Evolutionary conservation across 768 basidiomycete species (phyloP).

Genomic region (Tremella yokohamensis): DNA sequence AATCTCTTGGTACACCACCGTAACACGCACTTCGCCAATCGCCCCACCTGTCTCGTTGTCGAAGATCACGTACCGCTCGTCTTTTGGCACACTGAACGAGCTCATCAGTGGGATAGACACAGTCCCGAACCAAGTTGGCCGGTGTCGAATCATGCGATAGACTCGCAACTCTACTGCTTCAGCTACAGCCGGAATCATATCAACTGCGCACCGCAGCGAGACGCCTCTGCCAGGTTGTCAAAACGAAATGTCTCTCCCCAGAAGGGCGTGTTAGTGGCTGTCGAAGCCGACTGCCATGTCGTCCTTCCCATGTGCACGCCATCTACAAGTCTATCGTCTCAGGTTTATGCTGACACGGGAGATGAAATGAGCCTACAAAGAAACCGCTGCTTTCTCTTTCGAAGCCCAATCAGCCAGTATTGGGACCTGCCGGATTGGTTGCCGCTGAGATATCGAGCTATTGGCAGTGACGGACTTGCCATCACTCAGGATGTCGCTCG

Average conservation of each 20-base stretch:
- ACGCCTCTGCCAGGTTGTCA: slow-evolving; percentile 15
- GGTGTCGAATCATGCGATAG: slow-evolving; percentile 1
- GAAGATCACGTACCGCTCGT: slow-evolving; percentile 23
- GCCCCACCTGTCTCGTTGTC: slow-evolving; percentile 4
- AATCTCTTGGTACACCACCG: slow-evolving; percentile 11
- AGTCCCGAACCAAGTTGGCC: slow-evolving; percentile 11
- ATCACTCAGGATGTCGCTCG: slow-evolving; percentile 1
- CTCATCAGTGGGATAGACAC: slow-evolving; percentile 14
- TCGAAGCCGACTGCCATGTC: slow-evolving; percentile 19
- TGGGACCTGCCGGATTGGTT: not conserved
- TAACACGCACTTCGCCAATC: slow-evolving; percentile 21
- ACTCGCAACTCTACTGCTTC: slow-evolving; percentile 10
- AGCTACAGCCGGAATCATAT: not conserved
- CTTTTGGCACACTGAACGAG: slow-evolving; percentile 8
- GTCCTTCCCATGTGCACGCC: slow-evolving; percentile 12
- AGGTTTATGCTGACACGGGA: not conserved
- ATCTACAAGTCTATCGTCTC: slow-evolving; percentile 11
- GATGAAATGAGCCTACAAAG: not conserved
- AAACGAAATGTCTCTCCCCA: slow-evolving; percentile 24
- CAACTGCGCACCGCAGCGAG: slow-evolving; percentile 18
- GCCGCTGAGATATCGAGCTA: not conserved
- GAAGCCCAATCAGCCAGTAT: not conserved
- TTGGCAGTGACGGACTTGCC: not conserved
- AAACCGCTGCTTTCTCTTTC: not conserved
- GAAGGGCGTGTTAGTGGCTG: slow-evolving; percentile 9